Conservation (phyloP, 805 yeast species). For the Lipomyces yamanashiensis region DNA sequence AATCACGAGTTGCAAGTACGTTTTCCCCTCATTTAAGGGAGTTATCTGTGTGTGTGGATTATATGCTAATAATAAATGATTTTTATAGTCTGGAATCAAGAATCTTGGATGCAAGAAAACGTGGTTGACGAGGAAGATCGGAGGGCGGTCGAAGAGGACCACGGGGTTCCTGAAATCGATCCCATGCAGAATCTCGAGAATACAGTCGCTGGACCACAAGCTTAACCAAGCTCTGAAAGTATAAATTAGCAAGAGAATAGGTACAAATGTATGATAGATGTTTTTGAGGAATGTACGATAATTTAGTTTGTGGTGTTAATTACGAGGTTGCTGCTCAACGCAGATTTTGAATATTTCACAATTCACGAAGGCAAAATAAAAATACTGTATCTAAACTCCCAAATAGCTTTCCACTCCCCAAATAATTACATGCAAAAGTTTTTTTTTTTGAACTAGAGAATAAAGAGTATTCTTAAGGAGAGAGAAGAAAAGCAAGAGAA, state of each 20-base stretch:
- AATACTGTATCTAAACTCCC: slow-evolving; percentile 5
- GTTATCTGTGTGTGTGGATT: too few relatives aligned
- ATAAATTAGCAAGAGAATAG: neutral
- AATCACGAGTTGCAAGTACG: slow-evolving; percentile 31
- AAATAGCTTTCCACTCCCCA: neutral
- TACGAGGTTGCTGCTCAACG: neutral
- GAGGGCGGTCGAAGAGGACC: slow-evolving; percentile 7
- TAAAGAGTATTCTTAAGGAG: neutral
- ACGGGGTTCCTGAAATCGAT: slow-evolving; percentile 4
- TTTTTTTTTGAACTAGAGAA: neutral
- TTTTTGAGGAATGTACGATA: neutral
- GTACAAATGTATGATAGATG: neutral
- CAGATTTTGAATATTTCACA: neutral
- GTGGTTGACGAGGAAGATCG: slow-evolving; percentile 29
- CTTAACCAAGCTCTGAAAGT: neutral
- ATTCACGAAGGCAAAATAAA: slow-evolving; percentile 3
- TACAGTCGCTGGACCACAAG: slow-evolving; percentile 20
- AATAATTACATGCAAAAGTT: neutral
- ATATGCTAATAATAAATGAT: neutral
- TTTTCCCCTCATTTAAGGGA: neutral
- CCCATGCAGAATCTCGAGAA: slow-evolving; percentile 28
- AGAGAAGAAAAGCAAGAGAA: neutral
- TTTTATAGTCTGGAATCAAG: slow-evolving; percentile 33
- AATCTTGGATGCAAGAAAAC: slow-evolving; percentile 30
- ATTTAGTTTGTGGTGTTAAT: neutral